Base-by-base conservation (phyloP, 2,329 filamentous ascomycete species). In the Alternaria burnsii region DNA sequence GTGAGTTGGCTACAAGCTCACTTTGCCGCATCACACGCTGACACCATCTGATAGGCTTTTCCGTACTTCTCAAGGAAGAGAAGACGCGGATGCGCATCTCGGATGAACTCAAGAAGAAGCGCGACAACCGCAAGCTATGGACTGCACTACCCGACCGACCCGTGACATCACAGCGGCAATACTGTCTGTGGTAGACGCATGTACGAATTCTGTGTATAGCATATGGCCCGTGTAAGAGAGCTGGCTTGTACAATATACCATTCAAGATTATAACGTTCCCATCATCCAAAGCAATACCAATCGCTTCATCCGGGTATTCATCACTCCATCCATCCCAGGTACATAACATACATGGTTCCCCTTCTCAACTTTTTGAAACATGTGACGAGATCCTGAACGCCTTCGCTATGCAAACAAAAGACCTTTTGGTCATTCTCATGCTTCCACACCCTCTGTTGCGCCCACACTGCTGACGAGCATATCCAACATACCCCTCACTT, bases 41-140 rank as follows among this genome's bases (percentile, higher is more conserved):
- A 59, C 38, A 38, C 5, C 26, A 10, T 6, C 36, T 11, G 32
- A 38, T 63, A 93, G 92, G 86, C 67, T 86, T 97, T 62, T 88
- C 89, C 0, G 81, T 99, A 36, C 78, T 97, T 14, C 82, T 99
- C 75, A 99, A 98, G 82, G 95, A 99, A 77, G 94, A 98, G 79
- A 91, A 91, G 79, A 97, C 95, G 6, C 86, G 93, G 55, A 89
- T 97, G 72, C 87, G 95, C 62, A 86, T 93, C 76, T 87, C 90
- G 73, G 84, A 92, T 58, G 93, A 97, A 74, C 88, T 89, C 59
- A 85, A 92, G 75, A 88, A 88, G 69, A 94, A 92, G 83, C 86
- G 91, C 77, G 84, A 86, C 55, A 89, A 89, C 73, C 86, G 89
- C 62, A 91, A 92, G 65, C 88, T 94, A 16, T 97, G 94, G 94